phyloP scores from a whole-genome alignment of 768 basidiomycete genomes.

The Albatrellus ellisii region DNA sequence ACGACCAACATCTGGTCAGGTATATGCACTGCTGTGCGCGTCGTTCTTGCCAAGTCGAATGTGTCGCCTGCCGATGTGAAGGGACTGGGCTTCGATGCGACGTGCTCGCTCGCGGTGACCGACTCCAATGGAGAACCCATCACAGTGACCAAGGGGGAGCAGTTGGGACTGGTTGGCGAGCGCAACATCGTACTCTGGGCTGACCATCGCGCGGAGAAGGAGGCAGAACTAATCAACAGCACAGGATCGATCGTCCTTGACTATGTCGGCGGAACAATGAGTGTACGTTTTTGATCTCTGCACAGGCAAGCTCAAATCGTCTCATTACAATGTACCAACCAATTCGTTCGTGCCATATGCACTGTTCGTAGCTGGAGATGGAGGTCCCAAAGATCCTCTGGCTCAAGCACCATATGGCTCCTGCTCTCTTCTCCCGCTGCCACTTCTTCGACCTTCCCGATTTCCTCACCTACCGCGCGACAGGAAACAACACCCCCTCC shows the following conservation, averaged over 20 bases:
- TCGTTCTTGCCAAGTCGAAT: constrained; percentile 44
- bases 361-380: constrained; percentile 81
- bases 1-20: constrained; percentile 77
- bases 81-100: constrained; percentile 92
- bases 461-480: constrained; percentile 89
- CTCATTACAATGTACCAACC: too few relatives aligned
- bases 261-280: constrained; percentile 95
- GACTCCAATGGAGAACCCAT: constrained; percentile 64
- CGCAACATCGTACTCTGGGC: constrained; percentile 94
- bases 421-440: constrained; percentile 54
- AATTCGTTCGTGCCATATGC: too few relatives aligned
- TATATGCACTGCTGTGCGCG: constrained; percentile 47
- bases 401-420: constrained; percentile 82
- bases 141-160: constrained; percentile 53
- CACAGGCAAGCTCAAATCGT: background rate
- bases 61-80: constrained; percentile 52
- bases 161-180: constrained; percentile 52
- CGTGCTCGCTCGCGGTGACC: constrained; percentile 87
- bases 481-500: constrained; percentile 56
- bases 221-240: constrained; percentile 82
- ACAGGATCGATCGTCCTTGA: constrained; percentile 78
- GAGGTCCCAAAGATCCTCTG: constrained; percentile 96
- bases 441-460: constrained; percentile 92
- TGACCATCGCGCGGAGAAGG: constrained; percentile 87
- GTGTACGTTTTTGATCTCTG: constrained; percentile 35